These are phyloP conservation scores for Pseudocercospora musae DNA, from an alignment of 2,329 filamentous ascomycete species.

Conservation along the genomic window DNA sequence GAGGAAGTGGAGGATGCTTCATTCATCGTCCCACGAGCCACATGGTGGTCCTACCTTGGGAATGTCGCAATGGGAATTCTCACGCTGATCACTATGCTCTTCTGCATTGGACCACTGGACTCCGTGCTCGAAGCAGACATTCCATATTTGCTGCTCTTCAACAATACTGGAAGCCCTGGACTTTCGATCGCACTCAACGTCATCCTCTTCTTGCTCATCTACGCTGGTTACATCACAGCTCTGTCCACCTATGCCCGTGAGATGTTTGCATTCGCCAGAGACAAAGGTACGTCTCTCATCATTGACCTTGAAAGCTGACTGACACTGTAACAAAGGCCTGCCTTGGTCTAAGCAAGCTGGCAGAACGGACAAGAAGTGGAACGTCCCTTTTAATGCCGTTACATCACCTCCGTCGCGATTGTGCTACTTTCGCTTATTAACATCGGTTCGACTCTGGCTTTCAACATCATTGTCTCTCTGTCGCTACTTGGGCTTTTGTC, in stretches of 20 bases:
- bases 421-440: constrained; percentile 36
- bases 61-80: constrained; percentile 24
- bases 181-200: constrained; percentile 27
- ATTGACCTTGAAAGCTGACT: constrained; percentile 25
- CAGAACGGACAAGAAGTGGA: constrained; percentile 29
- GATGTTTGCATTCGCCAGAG: constrained; percentile 43
- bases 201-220: constrained; percentile 28
- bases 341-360: constrained; percentile 34
- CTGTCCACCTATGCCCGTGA: constrained; percentile 46
- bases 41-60: constrained; percentile 29
- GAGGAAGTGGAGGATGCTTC: constrained; percentile 35
- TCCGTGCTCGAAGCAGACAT: constrained; percentile 22
- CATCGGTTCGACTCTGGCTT: constrained; percentile 36
- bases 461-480: constrained; percentile 39
- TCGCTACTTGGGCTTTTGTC: constrained; percentile 35
- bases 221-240: constrained; percentile 27
- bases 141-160: constrained; percentile 30
- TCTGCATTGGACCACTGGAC: constrained; percentile 31
- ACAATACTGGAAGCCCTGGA: constrained; percentile 24
- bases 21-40: constrained; percentile 30
- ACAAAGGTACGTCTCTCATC: constrained; percentile 26
- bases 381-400: constrained; percentile 38
- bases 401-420: constrained; percentile 31
- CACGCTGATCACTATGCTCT: constrained; percentile 30
- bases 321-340: constrained; percentile 27